Base-by-base conservation (phyloP, 2,329 filamentous ascomycete species). In the Westerdykella aurantiaca region DNA sequence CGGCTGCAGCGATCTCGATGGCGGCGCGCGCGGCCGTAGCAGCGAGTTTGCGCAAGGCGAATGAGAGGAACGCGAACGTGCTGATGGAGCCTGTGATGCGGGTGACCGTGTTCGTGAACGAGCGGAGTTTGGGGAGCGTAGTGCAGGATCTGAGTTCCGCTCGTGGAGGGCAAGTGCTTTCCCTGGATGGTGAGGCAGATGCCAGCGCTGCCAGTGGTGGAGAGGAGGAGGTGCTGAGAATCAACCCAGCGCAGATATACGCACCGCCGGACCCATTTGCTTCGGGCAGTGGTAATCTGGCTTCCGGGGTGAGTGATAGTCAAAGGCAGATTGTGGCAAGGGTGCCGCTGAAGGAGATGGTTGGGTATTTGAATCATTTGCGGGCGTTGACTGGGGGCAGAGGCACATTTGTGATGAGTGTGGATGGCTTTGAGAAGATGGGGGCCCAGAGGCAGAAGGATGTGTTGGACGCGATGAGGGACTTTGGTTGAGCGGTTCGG, bases 31-130 rank as follows among this genome's bases (percentile, higher is more conserved):
- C 53, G 2, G 61, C 86, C 2, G 84, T 90, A 0, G 80, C 84
- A 46, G 73, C 77, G 7, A 83, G 84, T 0, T 76, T 97, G 1
- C 78, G 79, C 40, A 75, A 80, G 14, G 80, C 82, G 0, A 75
- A 80, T 43, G 69, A 75, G 9, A 66, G 70, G 22, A 61, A 71
- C 2, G 70, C 73, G 2, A 78, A 88, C 1, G 77, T 78, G 1
- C 73, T 98, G 33, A 85, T 97, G 70, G 93, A 98, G 61, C 93
- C 93, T 1, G 86, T 98, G 43, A 96, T 97, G 88, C 82, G 83
- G 47, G 88, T 87, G 5, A 82, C 84, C 41, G 95, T 98, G 60
- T 83, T 81, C 52, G 88, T 93, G 39, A 87, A 93, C 41, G 91
- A 96, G 67, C 76, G 78, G 5, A 83, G 80, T 6, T 82, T 95